Evolutionary conservation across 2,329 filamentous ascomycete genomes (phyloP), one percentile per base, ranked within the genome.

Genomic region (Trichophyton schoenleinii): DNA sequence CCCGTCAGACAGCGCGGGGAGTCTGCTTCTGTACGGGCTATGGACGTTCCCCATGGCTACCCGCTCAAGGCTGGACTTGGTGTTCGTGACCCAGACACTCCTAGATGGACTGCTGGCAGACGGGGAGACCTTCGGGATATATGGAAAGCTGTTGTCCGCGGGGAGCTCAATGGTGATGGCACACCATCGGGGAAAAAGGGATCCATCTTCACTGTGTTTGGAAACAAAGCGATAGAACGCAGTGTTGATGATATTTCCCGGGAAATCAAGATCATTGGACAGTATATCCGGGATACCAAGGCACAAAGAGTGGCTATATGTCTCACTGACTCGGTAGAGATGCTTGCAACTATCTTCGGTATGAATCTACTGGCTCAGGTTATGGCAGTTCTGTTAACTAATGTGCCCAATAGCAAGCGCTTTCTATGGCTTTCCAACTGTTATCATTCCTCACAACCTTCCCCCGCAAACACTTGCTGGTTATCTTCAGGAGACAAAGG

Each of bases 51-150:
- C 20, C 87, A 95, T 75, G 89, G 91, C 68, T 91, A 90, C 77
- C 86, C 88, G 7, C 81, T 95, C 49, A 87, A 87, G 67, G 77
- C 81, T 42, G 89, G 91, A 3, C 79, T 95, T 57, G 89, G 89
- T 66, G 88, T 97, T 61, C 92, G 90, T 76, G 87, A 91, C 60
- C 77, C 86, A 0, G 87, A 86, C 49, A 84, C 87, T 53, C 87
- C 89, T 55, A 90, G 90, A 75, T 96, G 91, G 88, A 81, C 87
- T 8, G 79, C 81, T 61, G 92, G 92, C 57, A 85, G 88, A 61
- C 86, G 95, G 72, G 94, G 94, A 52, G 92, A 99, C 68, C 78
- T 99, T 66, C 83, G 92, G 60, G 92, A 99, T 74, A 80, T 99
- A 61, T 99, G 94, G 94, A 84, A 86, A 65, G 82, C 83, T 69